These are phyloP conservation scores for Combretum micranthum DNA, from an alignment of 345 rosid species.

Conservation along the genomic window DNA sequence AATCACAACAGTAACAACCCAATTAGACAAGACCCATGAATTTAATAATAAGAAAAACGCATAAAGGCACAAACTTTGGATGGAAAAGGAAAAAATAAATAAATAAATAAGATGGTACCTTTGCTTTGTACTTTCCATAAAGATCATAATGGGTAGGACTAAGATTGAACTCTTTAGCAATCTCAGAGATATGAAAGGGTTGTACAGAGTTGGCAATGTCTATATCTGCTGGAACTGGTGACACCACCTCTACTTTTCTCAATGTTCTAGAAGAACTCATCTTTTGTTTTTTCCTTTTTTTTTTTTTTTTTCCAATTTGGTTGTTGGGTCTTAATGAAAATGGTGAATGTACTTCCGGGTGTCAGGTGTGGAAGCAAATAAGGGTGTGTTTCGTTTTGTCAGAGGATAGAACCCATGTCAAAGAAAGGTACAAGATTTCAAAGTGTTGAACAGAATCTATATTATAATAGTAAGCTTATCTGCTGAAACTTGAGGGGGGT, in stretches of 20 bases:
- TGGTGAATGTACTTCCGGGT: too few relatives aligned
- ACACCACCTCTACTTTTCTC: constrained; percentile 64
- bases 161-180: constrained; percentile 71
- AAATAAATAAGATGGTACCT: constrained; percentile 33
- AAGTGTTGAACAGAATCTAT: too few relatives aligned
- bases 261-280: constrained; percentile 31
- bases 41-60: background rate
- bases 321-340: too few relatives aligned
- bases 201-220: constrained; percentile 88
- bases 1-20: constrained; percentile 1
- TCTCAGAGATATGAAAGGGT: constrained; percentile 79
- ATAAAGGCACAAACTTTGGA: background rate
- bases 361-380: too few relatives aligned
- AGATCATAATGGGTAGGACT: constrained; percentile 72
- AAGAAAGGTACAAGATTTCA: too few relatives aligned
- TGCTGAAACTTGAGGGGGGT: too few relatives aligned
- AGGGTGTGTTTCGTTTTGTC: too few relatives aligned
- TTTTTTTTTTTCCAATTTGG: too few relatives aligned
- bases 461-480: too few relatives aligned
- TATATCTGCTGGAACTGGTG: constrained; percentile 95
- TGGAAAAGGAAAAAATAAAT: too few relatives aligned
- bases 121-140: constrained; percentile 92
- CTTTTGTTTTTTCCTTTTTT: background rate
- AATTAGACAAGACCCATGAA: background rate
- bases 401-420: too few relatives aligned